Conservation (phyloP, 2,329 filamentous ascomycete genomes). For the Bipolaris victoriae region DNA sequence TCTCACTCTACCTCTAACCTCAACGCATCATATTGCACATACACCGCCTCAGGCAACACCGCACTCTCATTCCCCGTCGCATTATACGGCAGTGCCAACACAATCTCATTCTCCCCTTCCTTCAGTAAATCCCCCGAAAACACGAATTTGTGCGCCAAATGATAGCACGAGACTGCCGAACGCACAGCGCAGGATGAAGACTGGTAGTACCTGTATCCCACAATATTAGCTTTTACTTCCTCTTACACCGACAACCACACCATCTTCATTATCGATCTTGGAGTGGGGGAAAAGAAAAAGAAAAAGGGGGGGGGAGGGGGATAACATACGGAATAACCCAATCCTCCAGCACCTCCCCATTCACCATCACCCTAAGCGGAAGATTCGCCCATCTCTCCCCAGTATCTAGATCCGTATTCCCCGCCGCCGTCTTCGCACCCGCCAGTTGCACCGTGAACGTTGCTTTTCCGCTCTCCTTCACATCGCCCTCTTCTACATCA, state of each 20-base stretch:
- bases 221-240: constrained; percentile 22
- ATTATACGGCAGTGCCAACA: constrained; percentile 65
- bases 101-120: constrained; percentile 61
- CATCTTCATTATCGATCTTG: background rate
- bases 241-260: background rate
- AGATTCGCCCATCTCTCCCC: constrained; percentile 62
- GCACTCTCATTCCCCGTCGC: constrained; percentile 62
- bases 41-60: constrained; percentile 55
- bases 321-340: constrained; percentile 62
- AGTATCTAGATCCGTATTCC: constrained; percentile 67
- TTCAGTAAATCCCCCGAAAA: constrained; percentile 60
- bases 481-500: constrained; percentile 35
- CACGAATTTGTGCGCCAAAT: constrained; percentile 64
- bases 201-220: constrained; percentile 55
- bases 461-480: constrained; percentile 53
- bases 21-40: constrained; percentile 71
- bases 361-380: constrained; percentile 58
- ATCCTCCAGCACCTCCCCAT: constrained; percentile 54
- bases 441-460: constrained; percentile 69
- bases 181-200: constrained; percentile 66
- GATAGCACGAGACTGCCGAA: constrained; percentile 67
- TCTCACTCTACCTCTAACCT: constrained; percentile 60
- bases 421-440: constrained; percentile 66
- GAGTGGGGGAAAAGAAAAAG: too few species aligned
- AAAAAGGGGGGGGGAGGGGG: background rate